Conservation (phyloP, 192 early-diverging fungal genomes). For the Dissophora ornata region DNA sequence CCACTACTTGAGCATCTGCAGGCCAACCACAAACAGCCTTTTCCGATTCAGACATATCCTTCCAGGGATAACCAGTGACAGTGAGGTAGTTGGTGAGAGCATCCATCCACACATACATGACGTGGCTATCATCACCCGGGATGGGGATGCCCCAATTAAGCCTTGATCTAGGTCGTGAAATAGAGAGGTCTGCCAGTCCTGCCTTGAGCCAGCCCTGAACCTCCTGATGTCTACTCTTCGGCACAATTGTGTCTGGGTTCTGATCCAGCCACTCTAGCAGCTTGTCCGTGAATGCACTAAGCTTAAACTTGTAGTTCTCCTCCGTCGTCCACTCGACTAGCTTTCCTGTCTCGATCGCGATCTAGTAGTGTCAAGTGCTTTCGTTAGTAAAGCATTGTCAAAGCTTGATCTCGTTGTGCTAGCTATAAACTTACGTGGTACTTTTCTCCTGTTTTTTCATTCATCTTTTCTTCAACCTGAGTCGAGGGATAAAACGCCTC, state of each 20-base stretch:
- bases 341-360: constrained; percentile 86
- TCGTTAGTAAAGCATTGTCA: too few relatives aligned
- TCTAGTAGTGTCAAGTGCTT: constrained; percentile 48
- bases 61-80: constrained; percentile 86
- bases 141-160: constrained; percentile 93
- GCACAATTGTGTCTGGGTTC: constrained; percentile 76
- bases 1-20: constrained; percentile 86
- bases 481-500: constrained; percentile 87
- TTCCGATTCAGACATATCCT: constrained; percentile 16
- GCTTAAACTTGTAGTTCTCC: constrained; percentile 93
- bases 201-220: constrained; percentile 68
- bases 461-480: constrained; percentile 75
- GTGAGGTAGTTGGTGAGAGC: constrained; percentile 95
- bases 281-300: constrained; percentile 70
- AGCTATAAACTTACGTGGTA: constrained; percentile 63
- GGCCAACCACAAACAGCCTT: constrained; percentile 63
- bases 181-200: constrained; percentile 80
- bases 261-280: constrained; percentile 77
- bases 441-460: constrained; percentile 62
- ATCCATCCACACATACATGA: constrained; percentile 98
- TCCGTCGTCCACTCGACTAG: constrained; percentile 90
- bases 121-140: constrained; percentile 86
- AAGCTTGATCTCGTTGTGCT: too few relatives aligned
- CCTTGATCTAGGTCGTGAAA: constrained; percentile 84
- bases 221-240: constrained; percentile 72